Evolutionary conservation across 306 rosid genomes (phyloP), one percentile per base, ranked within the genome.

Genomic region (Acacia melanoxylon): DNA sequence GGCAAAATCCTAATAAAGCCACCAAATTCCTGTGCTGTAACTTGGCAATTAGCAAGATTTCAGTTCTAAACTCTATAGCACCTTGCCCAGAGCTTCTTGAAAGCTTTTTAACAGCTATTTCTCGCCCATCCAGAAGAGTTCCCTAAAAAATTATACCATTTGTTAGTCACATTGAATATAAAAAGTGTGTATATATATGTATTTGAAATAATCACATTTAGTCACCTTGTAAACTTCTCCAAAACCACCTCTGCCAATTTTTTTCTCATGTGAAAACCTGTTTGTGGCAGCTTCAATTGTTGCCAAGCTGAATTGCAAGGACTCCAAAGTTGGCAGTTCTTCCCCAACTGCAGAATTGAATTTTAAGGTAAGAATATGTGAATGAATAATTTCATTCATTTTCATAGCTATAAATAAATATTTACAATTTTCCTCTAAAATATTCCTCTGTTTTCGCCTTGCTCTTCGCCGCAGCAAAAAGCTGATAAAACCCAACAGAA

Each of bases 21-120:
- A 89, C 90, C 19, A 92, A 66, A 82, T 89, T 92, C 85, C 85
- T 90, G 19, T 87, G 94, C 44, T 92, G 94, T 72, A 90, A 94
- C 35, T 87, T 89, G 63, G 85, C 85, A 40, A 92, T 83, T 48
- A 90, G 49, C 52, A 83, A 45, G 73, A 87, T 84, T 62, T 92
- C 94, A 74, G 88, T 92, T 76, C 78, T 90, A 78, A 90, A 92
- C 68, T 89, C 91, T 52, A 24, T 67, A 45, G 52, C 78, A 6
- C 92, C 97, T 84, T 89, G 90, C 33, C 75, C 66, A 1, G 94
- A 92, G 56, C 52, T 82, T 48, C 37, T 76, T 8, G 91, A 89
- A 16, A 90, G 81, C 25, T 86, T 85, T 68, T 92, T 92, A 0
- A 90, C 89, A 0, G 91, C 90, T 63, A 90, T 84, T 83, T 89